Conservation (phyloP, 257 asterid species). For the Penstemon eatonii region DNA sequence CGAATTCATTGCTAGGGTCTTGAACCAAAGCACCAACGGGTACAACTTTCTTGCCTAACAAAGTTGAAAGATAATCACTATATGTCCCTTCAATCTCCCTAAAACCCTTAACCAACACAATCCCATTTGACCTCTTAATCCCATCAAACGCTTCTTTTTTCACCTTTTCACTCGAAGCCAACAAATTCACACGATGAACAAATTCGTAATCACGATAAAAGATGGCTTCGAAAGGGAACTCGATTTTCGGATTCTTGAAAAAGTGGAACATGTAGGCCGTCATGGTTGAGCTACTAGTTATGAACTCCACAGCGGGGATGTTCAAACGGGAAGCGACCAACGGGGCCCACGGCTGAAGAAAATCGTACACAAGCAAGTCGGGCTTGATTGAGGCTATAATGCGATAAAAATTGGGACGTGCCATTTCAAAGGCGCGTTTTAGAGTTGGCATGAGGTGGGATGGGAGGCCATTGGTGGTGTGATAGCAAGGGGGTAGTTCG, state of each 20-base stretch:
- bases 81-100: slow-evolving; percentile 43
- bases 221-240: slow-evolving; percentile 29
- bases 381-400: slow-evolving; percentile 33
- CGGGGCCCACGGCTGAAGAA: slow-evolving; percentile 55
- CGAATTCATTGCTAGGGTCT: slow-evolving; percentile 24
- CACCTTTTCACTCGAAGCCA: neutral
- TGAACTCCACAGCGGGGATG: slow-evolving; percentile 46
- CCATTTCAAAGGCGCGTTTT: slow-evolving; percentile 35
- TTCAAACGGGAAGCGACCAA: slow-evolving; percentile 16
- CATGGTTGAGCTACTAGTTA: slow-evolving; percentile 41
- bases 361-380: slow-evolving; percentile 43
- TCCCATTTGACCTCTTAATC: slow-evolving; percentile 14
- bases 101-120: slow-evolving; percentile 45
- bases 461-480: slow-evolving; percentile 63
- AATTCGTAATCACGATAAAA: slow-evolving; percentile 26
- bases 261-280: slow-evolving; percentile 33
- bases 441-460: slow-evolving; percentile 42
- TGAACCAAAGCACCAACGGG: slow-evolving; percentile 47
- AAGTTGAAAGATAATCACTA: slow-evolving; percentile 23
- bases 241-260: neutral
- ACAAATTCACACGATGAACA: slow-evolving; percentile 18
- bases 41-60: slow-evolving; percentile 34
- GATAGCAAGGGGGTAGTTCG: slow-evolving; percentile 39
- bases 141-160: slow-evolving; percentile 22
- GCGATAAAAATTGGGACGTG: slow-evolving; percentile 30